Conservation (phyloP, 2,329 filamentous ascomycete species). For the Escovopsis sp. region DNA sequence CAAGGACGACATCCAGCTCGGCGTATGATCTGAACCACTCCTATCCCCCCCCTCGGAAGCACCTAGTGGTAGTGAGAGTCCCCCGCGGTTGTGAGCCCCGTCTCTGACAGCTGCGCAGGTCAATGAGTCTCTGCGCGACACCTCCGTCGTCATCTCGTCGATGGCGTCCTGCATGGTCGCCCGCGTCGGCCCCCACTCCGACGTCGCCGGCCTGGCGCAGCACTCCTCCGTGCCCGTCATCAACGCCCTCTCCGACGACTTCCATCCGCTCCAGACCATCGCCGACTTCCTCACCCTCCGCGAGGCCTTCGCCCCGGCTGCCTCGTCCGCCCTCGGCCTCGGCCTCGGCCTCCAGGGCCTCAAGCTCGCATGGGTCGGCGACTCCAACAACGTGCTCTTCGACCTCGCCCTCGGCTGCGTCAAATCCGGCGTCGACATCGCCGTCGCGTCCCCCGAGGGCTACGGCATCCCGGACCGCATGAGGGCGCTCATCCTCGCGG, state of each 20-base stretch:
- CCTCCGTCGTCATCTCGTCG: conserved; percentile 81
- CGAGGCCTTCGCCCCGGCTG: conserved; percentile 49
- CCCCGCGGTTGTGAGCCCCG: neutral
- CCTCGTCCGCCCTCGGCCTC: conserved; percentile 42
- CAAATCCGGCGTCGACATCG: conserved; percentile 75
- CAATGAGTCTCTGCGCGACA: conserved; percentile 92
- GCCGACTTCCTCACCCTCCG: conserved; percentile 87
- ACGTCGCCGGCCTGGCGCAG: conserved; percentile 55
- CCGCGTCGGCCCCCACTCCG: conserved; percentile 62
- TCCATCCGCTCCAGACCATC: conserved; percentile 86
- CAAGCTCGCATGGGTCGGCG: conserved; percentile 91
- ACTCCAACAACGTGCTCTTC: conserved; percentile 94
- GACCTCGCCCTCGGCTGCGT: conserved; percentile 78
- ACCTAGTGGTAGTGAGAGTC: no score
- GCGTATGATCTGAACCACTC: conserved; percentile 44
- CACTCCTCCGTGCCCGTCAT: conserved; percentile 68
- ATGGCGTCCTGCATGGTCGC: conserved; percentile 78
- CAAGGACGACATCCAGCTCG: conserved; percentile 90
- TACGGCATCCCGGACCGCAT: conserved; percentile 71
- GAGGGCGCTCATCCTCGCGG: conserved; percentile 53
- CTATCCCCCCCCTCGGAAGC: conserved; percentile 3
- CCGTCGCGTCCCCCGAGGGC: conserved; percentile 73
- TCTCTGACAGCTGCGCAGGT: conserved; percentile 32
- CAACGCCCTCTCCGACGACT: conserved; percentile 78
- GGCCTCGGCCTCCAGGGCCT: conserved; percentile 60